phyloP scores from a whole-genome alignment of 73 alveolate species.

The Durusdinium trenchii region DNA sequence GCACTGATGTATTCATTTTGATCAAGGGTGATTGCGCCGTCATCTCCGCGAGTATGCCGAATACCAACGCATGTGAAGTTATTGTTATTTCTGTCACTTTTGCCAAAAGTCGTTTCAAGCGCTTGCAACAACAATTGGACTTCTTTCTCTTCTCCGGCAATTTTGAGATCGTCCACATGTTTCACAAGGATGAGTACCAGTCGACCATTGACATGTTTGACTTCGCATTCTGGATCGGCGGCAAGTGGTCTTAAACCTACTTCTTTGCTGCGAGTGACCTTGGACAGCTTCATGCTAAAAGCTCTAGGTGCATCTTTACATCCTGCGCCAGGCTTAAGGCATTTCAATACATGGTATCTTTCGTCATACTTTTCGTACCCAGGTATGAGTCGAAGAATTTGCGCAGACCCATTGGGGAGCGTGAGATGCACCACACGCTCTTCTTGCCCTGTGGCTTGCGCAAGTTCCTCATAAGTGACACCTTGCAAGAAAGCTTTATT shows the following conservation, averaged over 20 bases:
- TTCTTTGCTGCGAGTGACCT: neutral
- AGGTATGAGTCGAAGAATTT: neutral
- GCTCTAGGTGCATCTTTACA: conserved; percentile 58
- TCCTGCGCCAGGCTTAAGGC: conserved; percentile 11
- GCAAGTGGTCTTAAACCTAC: neutral
- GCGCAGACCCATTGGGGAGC: neutral
- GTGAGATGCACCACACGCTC: conserved; percentile 2
- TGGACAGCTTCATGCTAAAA: neutral
- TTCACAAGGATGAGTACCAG: neutral
- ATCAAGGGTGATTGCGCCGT: neutral
- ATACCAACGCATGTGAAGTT: neutral
- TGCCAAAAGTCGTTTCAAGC: neutral
- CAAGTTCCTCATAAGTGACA: neutral
- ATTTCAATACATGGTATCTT: neutral
- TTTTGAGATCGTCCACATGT: conserved; percentile 42
- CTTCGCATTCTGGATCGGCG: conserved; percentile 32
- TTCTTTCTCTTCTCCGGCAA: neutral
- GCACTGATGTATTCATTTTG: neutral
- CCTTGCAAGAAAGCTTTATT: conserved; percentile 40
- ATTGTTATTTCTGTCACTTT: neutral
- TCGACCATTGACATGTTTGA: neutral
- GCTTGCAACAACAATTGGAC: neutral
- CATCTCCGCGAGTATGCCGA: neutral
- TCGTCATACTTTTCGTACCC: conserved; percentile 40
- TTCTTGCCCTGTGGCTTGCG: neutral